These are phyloP conservation scores for Euphrasia arctica DNA, from an alignment of 305 asterid genomes.

Conservation along the genomic window DNA sequence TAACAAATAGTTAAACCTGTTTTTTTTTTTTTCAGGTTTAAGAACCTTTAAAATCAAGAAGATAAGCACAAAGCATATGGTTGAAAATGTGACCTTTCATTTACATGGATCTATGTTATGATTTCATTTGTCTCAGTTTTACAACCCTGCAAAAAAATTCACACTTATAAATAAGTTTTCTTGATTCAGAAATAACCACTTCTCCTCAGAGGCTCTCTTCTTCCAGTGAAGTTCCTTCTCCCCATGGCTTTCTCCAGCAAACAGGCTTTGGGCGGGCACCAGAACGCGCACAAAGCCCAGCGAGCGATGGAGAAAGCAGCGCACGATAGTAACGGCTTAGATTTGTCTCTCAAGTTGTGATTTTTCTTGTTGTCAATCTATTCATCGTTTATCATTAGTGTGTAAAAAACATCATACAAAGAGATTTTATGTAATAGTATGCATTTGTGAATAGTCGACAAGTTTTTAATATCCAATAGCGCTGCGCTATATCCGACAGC, in stretches of 20 bases:
- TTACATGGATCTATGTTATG: slow-evolving; percentile 1
- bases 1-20: slow-evolving; percentile 13
- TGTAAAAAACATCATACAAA: background rate
- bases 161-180: no score
- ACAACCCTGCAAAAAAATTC: no score
- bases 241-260: background rate
- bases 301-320: background rate
- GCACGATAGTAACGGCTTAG: background rate
- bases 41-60: slow-evolving; percentile 3
- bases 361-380: background rate
- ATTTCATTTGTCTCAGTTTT: no score
- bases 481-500: background rate
- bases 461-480: no score
- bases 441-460: background rate
- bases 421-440: no score
- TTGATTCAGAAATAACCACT: no score
- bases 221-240: no score
- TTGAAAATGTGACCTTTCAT: no score
- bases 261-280: background rate
- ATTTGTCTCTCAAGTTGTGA: slow-evolving; percentile 5
- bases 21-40: background rate
- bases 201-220: no score
- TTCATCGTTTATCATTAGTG: background rate
- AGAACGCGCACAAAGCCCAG: background rate
- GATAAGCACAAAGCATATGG: background rate